Percentiles rank a stretch among this genome's conserved stretches.
Evolutionary conservation across 116 monocot genomes (phyloP).

Genomic region (Iris pallida): DNA sequence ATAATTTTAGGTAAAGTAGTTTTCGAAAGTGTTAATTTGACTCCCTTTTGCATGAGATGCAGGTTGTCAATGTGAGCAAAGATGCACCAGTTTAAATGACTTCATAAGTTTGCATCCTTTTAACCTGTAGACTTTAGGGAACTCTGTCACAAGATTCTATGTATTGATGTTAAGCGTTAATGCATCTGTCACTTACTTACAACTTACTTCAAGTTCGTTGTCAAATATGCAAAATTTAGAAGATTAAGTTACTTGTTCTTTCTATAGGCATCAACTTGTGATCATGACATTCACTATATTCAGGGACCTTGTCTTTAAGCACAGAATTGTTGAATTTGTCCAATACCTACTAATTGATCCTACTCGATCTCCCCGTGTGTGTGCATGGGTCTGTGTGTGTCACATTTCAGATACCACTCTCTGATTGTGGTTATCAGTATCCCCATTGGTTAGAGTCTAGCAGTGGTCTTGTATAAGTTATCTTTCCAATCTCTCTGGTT

Average conservation of each 20-base stretch:
- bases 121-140: not conserved
- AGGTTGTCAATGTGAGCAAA: slow-evolving; percentile 16
- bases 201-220: no score
- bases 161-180: not conserved
- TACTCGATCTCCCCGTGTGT: no score
- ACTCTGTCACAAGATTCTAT: not conserved
- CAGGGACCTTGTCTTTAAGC: no score
- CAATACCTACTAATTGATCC: no score
- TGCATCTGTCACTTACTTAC: no score
- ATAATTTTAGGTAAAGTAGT: slow-evolving; percentile 90
- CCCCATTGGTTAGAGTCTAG: no score
- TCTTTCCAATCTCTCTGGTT: no score
- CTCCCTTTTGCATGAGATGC: slow-evolving; percentile 28
- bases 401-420: no score
- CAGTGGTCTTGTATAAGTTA: no score
- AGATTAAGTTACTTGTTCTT: not conserved
- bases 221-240: not conserved
- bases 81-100: slow-evolving; percentile 1
- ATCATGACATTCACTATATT: not conserved
- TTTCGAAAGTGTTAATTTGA: slow-evolving; percentile 24
- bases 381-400: no score
- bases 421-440: no score
- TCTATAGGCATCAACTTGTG: not conserved
- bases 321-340: no score
- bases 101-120: not conserved